These are phyloP conservation scores for Mrakia blollopis DNA, from an alignment of 768 basidiomycete genomes.

Conservation along the genomic window DNA sequence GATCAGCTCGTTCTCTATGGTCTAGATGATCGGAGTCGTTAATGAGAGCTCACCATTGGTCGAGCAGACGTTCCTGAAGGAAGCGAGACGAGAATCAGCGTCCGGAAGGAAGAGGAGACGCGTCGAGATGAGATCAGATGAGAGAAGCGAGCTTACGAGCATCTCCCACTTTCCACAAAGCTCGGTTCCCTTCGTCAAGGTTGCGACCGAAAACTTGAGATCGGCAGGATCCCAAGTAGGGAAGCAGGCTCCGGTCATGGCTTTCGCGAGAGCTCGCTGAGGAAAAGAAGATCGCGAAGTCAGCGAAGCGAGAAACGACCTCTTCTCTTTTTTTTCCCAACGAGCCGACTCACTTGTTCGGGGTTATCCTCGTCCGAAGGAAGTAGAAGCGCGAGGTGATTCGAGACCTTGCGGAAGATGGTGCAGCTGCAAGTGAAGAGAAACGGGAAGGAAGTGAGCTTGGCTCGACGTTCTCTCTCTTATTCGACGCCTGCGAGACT, in stretches of 20 bases:
- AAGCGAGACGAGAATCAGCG: background rate
- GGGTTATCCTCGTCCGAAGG: slow-evolving; percentile 15
- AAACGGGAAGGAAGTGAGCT: background rate
- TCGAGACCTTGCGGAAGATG: slow-evolving; percentile 14
- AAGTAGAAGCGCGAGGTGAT: slow-evolving; percentile 26
- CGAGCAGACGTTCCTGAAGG: background rate
- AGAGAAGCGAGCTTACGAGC: too few species aligned
- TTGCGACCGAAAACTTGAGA: background rate
- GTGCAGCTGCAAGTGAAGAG: background rate
- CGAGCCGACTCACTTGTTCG: background rate
- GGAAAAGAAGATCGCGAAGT: too few species aligned
- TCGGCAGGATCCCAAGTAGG: background rate
- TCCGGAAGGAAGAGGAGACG: background rate
- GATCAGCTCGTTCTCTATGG: too few species aligned
- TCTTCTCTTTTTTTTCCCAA: too few species aligned
- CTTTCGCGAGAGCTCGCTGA: too few species aligned
- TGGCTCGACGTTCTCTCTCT: too few species aligned
- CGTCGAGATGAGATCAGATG: background rate
- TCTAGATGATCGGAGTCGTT: too few species aligned
- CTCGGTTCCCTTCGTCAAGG: too few species aligned
- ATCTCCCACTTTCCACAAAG: background rate
- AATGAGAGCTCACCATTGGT: background rate
- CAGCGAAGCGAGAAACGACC: too few species aligned
- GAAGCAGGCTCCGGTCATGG: background rate
- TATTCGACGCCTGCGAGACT: slow-evolving; percentile 10